phyloP scores from a whole-genome alignment of 345 rosid genomes.

The Aquilaria yunnanensis region DNA sequence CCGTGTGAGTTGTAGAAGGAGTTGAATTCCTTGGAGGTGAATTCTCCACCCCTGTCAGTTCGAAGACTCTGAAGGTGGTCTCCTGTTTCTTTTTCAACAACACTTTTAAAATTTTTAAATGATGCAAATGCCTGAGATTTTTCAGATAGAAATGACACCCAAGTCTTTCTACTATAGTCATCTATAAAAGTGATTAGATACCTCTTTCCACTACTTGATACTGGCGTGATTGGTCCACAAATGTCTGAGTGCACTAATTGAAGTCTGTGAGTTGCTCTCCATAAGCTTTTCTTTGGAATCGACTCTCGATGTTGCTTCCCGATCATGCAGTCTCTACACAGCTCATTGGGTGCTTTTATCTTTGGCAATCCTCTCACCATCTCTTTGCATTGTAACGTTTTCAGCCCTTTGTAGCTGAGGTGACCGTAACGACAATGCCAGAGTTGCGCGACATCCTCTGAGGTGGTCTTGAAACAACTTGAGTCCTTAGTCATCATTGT shows the following conservation, averaged over 20 bases:
- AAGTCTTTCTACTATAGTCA: not conserved
- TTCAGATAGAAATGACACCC: not conserved
- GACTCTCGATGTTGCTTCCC: not conserved
- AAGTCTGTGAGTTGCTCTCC: not conserved
- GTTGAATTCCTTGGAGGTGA: not conserved
- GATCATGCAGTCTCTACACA: not conserved
- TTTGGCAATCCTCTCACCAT: not conserved
- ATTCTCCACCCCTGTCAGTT: slow-evolving; percentile 7
- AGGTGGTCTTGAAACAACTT: not conserved
- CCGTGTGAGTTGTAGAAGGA: not conserved
- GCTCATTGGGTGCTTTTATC: not conserved
- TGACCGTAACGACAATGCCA: not conserved
- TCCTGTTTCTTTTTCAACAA: slow-evolving; percentile 4
- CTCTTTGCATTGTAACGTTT: not conserved
- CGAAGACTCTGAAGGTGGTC: not conserved
- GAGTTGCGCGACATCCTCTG: not conserved
- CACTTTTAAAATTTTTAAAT: not conserved
- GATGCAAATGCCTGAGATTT: not conserved
- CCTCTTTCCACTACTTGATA: not conserved
- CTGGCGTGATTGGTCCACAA: not conserved
- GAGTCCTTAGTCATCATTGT: not conserved
- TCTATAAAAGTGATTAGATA: not conserved
- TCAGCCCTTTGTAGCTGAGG: not conserved
- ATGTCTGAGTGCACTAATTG: not conserved
- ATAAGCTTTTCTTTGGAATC: not conserved